Base-by-base conservation (phyloP, 208 protist genomes). In the Crithidia sp. region DNA sequence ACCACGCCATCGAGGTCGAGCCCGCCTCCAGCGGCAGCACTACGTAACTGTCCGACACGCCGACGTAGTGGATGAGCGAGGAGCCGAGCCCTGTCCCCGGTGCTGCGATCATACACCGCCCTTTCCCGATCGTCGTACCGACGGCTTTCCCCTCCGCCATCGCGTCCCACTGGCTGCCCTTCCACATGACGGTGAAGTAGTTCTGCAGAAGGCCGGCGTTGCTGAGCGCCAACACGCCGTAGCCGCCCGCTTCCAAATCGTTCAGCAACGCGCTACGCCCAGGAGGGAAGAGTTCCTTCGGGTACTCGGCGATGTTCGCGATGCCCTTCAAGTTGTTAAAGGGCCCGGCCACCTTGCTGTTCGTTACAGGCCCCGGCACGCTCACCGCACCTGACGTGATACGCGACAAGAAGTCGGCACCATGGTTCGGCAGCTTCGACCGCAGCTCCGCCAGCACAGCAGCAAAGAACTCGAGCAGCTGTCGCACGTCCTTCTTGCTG, bases 101-200 rank as follows among this genome's bases (percentile, higher is more conserved):
- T 5, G 84, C 85, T 8, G 86, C 49, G 10, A 94, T 83, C 19
- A 91, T 45, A 76, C 84, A 88, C 58, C 74, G 76, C 2, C 88
- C 88, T 13, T 56, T 50, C 36, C 84, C 85, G 16, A 93, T 67
- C 9, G 55, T 64, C 0, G 60, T 76, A 49, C 77, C 81, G 5
- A 60, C 45, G 3, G 67, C 56, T 45, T 74, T 76, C 47, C 64
- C 71, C 0, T 67, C 81, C 36, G 74, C 73, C 36, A 78, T 43
- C 57, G 63, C 55, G 9, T 66, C 50, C 86, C 85, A 87, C 55
- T 84, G 77, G 5, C 77, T 83, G 58, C 89, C 89, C 71, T 94
- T 80, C 89, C 89, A 94, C 83, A 94, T 74, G 13, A 88, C 63
- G 28, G 64, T 73, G 77, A 91, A 91, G 81, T 91, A 91, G n/a